Conservation (phyloP, 371 early-diverging fungal species). For the Rhizomucor miehei region DNA sequence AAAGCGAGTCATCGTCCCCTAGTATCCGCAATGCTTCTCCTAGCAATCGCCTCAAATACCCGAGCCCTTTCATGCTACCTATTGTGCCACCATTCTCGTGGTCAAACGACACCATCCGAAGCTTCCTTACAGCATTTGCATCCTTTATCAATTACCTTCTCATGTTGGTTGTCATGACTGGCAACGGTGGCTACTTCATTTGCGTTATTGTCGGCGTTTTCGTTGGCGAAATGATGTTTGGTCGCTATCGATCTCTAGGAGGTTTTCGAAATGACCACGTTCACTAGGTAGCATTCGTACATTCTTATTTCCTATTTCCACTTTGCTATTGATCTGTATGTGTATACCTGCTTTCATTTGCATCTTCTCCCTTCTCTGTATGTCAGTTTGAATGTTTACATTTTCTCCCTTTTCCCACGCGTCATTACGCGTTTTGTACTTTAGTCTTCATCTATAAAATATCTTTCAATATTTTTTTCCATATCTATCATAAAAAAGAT, state of each 20-base stretch:
- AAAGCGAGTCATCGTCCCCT: no score
- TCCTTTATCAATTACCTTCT: conserved; percentile 61
- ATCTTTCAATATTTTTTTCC: no score
- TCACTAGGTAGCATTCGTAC: conserved; percentile 18
- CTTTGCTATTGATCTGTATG: no score
- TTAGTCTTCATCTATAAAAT: no score
- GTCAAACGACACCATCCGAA: conserved; percentile 49
- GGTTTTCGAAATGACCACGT: conserved; percentile 28
- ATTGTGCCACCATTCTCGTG: conserved; percentile 49
- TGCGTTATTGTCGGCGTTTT: conserved; percentile 64
- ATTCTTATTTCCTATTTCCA: neutral
- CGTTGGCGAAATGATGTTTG: conserved; percentile 66
- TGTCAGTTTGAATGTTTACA: no score
- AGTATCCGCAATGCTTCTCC: no score
- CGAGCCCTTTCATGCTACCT: conserved; percentile 27
- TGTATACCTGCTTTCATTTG: no score
- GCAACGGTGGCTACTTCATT: conserved; percentile 70
- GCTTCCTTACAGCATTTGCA: conserved; percentile 42
- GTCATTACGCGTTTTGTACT: no score
- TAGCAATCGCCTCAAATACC: neutral
- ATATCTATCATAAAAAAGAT: no score
- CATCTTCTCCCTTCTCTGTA: no score
- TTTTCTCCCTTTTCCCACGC: no score
- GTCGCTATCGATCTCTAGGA: conserved; percentile 39
- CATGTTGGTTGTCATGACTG: conserved; percentile 85